Evolutionary conservation across 495 filamentous ascomycete genomes (phyloP).

Genomic region (Tuber microsphaerosporum): DNA sequence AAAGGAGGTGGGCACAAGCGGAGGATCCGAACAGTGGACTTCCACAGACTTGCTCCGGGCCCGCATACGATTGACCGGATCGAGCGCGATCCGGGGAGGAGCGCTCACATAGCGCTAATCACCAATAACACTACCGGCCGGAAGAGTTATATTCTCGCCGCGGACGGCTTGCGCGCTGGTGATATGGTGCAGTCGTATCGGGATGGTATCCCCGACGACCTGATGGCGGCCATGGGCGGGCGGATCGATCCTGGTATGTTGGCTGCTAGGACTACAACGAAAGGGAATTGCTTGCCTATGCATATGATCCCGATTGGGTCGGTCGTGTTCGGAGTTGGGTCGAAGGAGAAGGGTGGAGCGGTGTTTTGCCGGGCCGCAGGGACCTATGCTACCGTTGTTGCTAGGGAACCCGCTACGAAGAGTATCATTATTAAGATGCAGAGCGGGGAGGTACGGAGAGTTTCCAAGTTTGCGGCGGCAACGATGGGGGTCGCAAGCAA

Average conservation of each 20-base stretch:
- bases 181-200: constrained; percentile 88
- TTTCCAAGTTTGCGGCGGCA: constrained; percentile 84
- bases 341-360: constrained; percentile 60
- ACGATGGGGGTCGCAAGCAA: constrained; percentile 93
- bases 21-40: constrained; percentile 85
- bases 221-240: constrained; percentile 86
- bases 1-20: constrained; percentile 84
- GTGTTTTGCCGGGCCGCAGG: constrained; percentile 92
- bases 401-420: constrained; percentile 68
- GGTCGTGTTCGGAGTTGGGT: constrained; percentile 81
- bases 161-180: constrained; percentile 85
- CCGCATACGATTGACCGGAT: constrained; percentile 84
- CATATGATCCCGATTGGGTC: constrained; percentile 91
- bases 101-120: constrained; percentile 84
- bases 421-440: constrained; percentile 76
- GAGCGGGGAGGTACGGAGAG: constrained; percentile 81
- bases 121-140: constrained; percentile 58
- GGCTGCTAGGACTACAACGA: constrained; percentile 84
- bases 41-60: constrained; percentile 64
- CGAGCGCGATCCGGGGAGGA: constrained; percentile 89
- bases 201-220: constrained; percentile 71
- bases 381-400: constrained; percentile 77
- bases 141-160: constrained; percentile 84
- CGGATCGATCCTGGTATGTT: constrained; percentile 86
- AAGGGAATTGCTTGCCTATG: constrained; percentile 89